Evolutionary conservation across 169 alveolate species (phyloP), one percentile per base, ranked within the genome.

Genomic region (Perkinsus chesapeaki): DNA sequence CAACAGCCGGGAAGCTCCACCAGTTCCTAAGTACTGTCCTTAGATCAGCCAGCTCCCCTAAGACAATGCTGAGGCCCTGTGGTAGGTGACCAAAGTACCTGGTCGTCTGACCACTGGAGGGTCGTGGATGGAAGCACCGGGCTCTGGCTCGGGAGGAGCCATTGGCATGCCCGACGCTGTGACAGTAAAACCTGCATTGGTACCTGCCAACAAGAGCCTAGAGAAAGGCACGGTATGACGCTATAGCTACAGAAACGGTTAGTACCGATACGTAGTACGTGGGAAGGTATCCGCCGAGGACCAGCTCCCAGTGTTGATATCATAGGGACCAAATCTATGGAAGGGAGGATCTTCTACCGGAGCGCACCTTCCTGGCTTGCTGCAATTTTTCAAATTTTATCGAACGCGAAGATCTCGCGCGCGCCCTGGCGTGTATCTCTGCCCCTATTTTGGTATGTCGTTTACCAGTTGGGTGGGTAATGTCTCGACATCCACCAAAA

Each of bases 1-100:
- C 98, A 91, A 97, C 97, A 39, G 98, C 98, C 48, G 95, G 92
- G 23, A 95, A 95, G 12, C 96, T 94, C 97, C 97, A 96, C 93
- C 96, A 95, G 93, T 96, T 95, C 92, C 95, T 94, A 37, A 95
- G 93, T 36, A 96, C 91, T 0, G 96, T 96, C 36, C 94, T 39
- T 37, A 96, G 92, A 90, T 96, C 97, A 37, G 96, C 95, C 34
- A 96, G 95, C 90, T 96, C 96, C 7, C 82, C 82, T 60, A 16
- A 60, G 82, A 60, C 31, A 1, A 23, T 60, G 27, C 12, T 9
- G 82, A 23, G 31, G 37, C 3, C 12, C 82, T 20, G 82, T 16
- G 82, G 31, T 7, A 27, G n/a, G n/a, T n/a, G n/a, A n/a, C n/a
- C n/a, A n/a, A n/a, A 60, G 31, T 60, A 39, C 97, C 97, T 36